A percentile compares a stretch with the other conserved stretches of the same genome.
phyloP scores from a whole-genome alignment of 345 rosid genomes.

The Ailanthus altissimus region DNA sequence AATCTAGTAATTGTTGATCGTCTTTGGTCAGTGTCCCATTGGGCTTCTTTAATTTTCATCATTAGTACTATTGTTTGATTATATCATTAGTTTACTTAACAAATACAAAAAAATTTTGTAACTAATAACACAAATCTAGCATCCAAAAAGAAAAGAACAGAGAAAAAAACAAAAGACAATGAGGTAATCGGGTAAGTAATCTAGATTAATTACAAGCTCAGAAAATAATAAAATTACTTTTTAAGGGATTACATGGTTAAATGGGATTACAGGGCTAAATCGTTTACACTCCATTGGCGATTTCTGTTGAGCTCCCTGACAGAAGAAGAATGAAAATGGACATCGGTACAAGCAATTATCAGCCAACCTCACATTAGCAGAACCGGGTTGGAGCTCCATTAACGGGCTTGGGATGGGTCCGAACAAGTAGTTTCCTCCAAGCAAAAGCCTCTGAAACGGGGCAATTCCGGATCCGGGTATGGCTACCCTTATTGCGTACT shows the following conservation, averaged over 20 bases:
- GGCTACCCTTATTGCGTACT: slow-evolving; percentile 47
- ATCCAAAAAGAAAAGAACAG: neutral
- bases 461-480: slow-evolving; percentile 48
- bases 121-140: neutral
- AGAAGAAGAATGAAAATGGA: slow-evolving; percentile 67
- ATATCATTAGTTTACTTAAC: neutral
- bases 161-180: neutral
- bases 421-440: slow-evolving; percentile 80
- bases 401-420: slow-evolving; percentile 75
- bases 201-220: neutral
- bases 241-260: too few species aligned
- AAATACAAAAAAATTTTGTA: neutral
- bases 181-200: neutral
- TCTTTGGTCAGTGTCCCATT: neutral
- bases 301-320: slow-evolving; percentile 73
- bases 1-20: neutral
- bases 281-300: slow-evolving; percentile 64
- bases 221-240: neutral
- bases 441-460: slow-evolving; percentile 65
- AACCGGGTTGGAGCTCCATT: slow-evolving; percentile 57
- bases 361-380: slow-evolving; percentile 54
- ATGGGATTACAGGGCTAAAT: slow-evolving; percentile 48
- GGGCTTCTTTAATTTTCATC: neutral
- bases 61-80: neutral
- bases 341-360: slow-evolving; percentile 79